These are phyloP conservation scores for Apiotrichum mycotoxinovorans DNA, from an alignment of 1,284 basidiomycete genomes.

Conservation along the genomic window DNA sequence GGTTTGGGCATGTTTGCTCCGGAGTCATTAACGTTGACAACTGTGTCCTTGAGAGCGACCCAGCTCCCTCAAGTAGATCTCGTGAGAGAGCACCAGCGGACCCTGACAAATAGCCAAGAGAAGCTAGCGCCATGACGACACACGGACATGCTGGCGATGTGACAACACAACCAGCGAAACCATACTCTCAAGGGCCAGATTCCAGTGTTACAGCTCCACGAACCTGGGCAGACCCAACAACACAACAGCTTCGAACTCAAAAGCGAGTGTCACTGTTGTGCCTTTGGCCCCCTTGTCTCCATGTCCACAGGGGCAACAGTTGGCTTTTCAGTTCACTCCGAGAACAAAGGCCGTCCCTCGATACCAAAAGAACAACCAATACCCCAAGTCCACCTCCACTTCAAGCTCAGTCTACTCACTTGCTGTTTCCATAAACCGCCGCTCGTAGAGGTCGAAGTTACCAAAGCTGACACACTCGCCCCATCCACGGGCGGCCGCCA, in stretches of 20 bases:
- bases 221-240: neutral
- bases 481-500: constrained; percentile 94
- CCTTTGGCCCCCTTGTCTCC: neutral
- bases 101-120: too few species aligned
- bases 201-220: too few species aligned
- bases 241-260: neutral
- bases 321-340: too few species aligned
- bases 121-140: too few species aligned
- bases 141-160: too few species aligned
- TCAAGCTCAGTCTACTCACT: constrained; percentile 32
- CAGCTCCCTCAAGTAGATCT: too few species aligned
- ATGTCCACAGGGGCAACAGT: neutral
- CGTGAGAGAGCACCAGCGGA: too few species aligned
- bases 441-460: constrained; percentile 81
- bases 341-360: too few species aligned
- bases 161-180: too few species aligned
- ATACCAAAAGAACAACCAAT: neutral
- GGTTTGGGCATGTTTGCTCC: too few species aligned
- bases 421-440: constrained; percentile 76
- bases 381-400: neutral
- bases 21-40: neutral
- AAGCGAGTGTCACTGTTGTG: neutral
- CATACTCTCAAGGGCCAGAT: too few species aligned
- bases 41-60: neutral
- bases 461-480: constrained; percentile 91